These are phyloP conservation scores for Taiozyma onychis DNA, from an alignment of 1,139 yeast genomes.

Conservation along the genomic window DNA sequence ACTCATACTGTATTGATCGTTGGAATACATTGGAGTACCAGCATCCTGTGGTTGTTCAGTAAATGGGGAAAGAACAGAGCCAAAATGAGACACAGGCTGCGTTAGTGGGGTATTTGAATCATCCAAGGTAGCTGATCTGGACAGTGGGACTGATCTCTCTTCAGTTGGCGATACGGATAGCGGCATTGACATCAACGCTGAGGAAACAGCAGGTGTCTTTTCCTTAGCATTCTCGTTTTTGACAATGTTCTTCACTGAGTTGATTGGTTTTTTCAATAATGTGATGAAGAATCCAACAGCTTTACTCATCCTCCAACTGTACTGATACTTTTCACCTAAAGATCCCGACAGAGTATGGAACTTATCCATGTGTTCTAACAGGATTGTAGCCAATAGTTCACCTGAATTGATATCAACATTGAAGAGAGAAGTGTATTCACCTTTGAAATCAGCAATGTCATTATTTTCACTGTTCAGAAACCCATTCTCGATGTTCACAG, in stretches of 20 bases:
- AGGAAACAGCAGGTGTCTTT: constrained; percentile 18
- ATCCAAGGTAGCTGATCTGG: constrained; percentile 6
- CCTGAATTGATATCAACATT: constrained; percentile 28
- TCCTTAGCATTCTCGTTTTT: constrained; percentile 19
- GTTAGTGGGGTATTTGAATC: background rate
- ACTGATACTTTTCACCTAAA: constrained; percentile 40
- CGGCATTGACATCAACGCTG: constrained; percentile 20
- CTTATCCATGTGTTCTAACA: constrained; percentile 32
- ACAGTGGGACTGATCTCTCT: constrained; percentile 5
- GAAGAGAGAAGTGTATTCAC: constrained; percentile 12
- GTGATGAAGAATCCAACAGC: constrained; percentile 41
- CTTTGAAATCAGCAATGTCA: constrained; percentile 14
- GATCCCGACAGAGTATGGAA: constrained; percentile 30
- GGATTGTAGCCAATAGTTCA: constrained; percentile 30
- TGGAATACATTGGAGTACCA: background rate
- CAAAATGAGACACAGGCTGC: background rate
- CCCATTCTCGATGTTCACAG: constrained; percentile 13
- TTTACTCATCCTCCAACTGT: constrained; percentile 50
- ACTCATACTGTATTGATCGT: background rate
- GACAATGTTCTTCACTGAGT: constrained; percentile 18
- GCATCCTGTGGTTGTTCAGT: background rate
- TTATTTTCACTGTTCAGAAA: constrained; percentile 15
- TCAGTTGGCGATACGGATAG: constrained; percentile 18
- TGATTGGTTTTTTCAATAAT: constrained; percentile 33
- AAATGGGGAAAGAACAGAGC: background rate